Conservation (phyloP, 2,329 filamentous ascomycete species). For the Akanthomyces lecanii region DNA sequence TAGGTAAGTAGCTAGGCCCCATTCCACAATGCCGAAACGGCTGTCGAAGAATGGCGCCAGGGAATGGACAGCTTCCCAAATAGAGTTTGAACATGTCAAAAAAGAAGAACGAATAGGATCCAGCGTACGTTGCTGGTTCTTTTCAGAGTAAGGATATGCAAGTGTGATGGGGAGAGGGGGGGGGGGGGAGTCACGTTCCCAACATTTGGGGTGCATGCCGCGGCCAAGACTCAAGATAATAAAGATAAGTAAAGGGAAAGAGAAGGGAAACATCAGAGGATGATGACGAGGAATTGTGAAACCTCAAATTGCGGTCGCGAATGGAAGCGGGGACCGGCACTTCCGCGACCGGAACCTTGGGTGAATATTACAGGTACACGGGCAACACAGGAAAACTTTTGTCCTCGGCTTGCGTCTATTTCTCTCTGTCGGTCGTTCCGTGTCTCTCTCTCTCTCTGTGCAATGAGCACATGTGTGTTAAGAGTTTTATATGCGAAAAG, state of each 20-base stretch:
- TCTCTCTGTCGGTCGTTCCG: too few relatives aligned
- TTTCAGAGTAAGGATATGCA: neutral
- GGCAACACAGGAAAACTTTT: neutral
- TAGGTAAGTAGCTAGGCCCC: neutral
- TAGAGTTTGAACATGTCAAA: neutral
- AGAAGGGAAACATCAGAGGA: neutral
- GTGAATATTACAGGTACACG: neutral
- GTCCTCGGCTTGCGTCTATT: too few relatives aligned
- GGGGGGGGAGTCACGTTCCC: too few relatives aligned
- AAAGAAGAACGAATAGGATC: neutral
- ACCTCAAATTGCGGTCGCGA: neutral
- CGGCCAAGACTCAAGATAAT: too few relatives aligned
- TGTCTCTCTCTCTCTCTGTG: too few relatives aligned
- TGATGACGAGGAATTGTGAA: neutral
- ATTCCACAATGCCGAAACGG: neutral
- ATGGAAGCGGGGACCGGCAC: neutral
- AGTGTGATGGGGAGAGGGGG: neutral
- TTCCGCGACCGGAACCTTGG: neutral
- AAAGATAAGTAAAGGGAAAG: neutral
- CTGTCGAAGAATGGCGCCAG: neutral
- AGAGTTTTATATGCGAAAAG: too few relatives aligned
- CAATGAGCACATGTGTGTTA: too few relatives aligned
- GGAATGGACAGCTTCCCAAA: too few relatives aligned
- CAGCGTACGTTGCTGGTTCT: neutral
- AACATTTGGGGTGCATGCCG: too few relatives aligned